These are phyloP conservation scores for Mycena latifolia DNA, from an alignment of 768 basidiomycete species.

Conservation along the genomic window DNA sequence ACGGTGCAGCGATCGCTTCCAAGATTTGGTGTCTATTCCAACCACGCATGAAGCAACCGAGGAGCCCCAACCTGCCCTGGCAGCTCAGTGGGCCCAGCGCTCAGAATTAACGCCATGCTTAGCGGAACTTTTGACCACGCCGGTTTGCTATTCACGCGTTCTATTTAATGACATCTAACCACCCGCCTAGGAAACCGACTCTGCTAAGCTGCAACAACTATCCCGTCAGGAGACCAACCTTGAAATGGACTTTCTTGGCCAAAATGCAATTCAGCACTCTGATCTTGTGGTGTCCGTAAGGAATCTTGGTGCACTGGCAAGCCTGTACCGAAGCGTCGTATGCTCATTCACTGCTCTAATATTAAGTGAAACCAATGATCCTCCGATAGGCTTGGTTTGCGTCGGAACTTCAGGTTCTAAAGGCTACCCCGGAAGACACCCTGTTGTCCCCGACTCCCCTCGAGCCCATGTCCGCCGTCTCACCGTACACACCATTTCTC, in stretches of 20 bases:
- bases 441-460: constrained; percentile 61
- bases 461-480: constrained; percentile 64
- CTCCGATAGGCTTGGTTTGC: constrained; percentile 85
- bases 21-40: constrained; percentile 69
- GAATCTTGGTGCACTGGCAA: constrained; percentile 81
- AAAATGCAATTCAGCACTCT: constrained; percentile 63
- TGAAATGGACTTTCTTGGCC: constrained; percentile 76
- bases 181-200: constrained; percentile 52
- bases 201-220: constrained; percentile 63
- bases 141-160: constrained; percentile 55
- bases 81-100: constrained; percentile 88
- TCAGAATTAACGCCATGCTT: constrained; percentile 84
- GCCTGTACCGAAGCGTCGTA: constrained; percentile 90
- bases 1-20: constrained; percentile 90
- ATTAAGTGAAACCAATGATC: constrained; percentile 14
- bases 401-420: constrained; percentile 75
- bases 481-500: constrained; percentile 60
- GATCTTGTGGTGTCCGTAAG: constrained; percentile 81
- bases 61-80: constrained; percentile 65
- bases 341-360: constrained; percentile 43
- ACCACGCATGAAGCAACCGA: constrained; percentile 48
- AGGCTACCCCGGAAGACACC: constrained; percentile 68
- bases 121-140: constrained; percentile 67
- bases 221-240: constrained; percentile 84
- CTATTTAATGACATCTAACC: not conserved